Base-by-base conservation (phyloP, 345 rosid species). In the Carallia pectinifolia region DNA sequence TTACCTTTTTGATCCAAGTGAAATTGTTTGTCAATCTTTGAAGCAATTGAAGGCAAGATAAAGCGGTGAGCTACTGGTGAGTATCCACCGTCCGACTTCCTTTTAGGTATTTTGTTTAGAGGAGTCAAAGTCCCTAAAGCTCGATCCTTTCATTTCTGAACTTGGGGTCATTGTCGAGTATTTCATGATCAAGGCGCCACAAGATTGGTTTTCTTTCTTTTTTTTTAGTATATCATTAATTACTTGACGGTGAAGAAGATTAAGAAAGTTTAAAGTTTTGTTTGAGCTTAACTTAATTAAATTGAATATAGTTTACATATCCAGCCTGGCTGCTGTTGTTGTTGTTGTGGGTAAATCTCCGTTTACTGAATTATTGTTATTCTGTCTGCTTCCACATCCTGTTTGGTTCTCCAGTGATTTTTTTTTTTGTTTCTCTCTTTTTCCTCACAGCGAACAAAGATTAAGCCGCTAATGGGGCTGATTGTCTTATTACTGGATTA, bases 1-100 rank as follows among this genome's bases (percentile, higher is more conserved):
- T 56, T 56, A 7, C 18, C 58, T 56, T 79, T 70, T 70, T 72
- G 81, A 81, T 79, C 79, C 63, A 10, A 62, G 62, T 72, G n/a
- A 44, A 75, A 70, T 67, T 54, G 47, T 50, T 67, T 64, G 58
- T 70, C 65, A 66, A 71, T 71, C 81, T 58, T 23, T 40, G 65
- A 54, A 48, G 58, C 68, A 65, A 52, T 66, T 55, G 74, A 74
- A 64, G 64, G 30, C 61, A 53, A 39, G 47, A 54, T 13, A 7
- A 19, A 13, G 8, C 27, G 73, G 44, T n/a, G 73, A 54, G 31
- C 6, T 38, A 19, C 16, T 58, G 77, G 72, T 62, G 70, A 67
- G 56, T 61, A 55, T 74, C 64, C 71, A 7, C 38, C 58, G 34
- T 31, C 36, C 47, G 13, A 61, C 55, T 39, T 58, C 31, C 58